Conservation (phyloP, 1,284 basidiomycete genomes). For the Phellinidium pouzarii region DNA sequence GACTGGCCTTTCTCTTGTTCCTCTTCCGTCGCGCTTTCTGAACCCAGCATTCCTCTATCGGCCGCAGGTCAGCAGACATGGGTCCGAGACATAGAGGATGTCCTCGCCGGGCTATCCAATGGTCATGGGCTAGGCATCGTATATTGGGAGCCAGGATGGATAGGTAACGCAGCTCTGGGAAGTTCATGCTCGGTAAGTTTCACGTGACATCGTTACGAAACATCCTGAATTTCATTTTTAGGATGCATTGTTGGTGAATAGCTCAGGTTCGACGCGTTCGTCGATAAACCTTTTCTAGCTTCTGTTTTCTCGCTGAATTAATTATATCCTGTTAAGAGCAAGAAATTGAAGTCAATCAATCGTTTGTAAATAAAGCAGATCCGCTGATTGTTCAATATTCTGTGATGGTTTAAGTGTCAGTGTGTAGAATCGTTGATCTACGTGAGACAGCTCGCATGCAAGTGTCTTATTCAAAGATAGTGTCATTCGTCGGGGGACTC, state of each 20-base stretch:
- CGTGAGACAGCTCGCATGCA: too few species aligned
- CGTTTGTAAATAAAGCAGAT: too few species aligned
- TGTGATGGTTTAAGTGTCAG: too few species aligned
- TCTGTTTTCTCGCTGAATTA: background rate
- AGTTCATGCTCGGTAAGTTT: conserved; percentile 45
- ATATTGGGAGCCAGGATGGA: conserved; percentile 63
- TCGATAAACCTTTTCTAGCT: conserved; percentile 25
- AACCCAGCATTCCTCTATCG: conserved; percentile 43
- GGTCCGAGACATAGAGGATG: conserved; percentile 44
- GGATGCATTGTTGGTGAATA: conserved; percentile 31
- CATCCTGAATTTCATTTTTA: conserved; percentile 14
- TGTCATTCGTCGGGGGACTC: too few species aligned
- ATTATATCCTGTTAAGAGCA: too few species aligned
- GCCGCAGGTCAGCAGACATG: conserved; percentile 48
- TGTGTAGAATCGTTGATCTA: too few species aligned
- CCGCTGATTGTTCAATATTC: too few species aligned
- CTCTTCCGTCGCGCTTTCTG: conserved; percentile 39
- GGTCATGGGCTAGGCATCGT: conserved; percentile 41
- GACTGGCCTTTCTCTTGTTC: conserved; percentile 53
- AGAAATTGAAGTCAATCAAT: too few species aligned
- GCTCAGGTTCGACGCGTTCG: conserved; percentile 26
- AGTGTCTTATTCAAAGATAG: too few species aligned
- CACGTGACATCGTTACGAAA: background rate
- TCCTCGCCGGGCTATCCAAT: conserved; percentile 39
- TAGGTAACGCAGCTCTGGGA: conserved; percentile 51